Evolutionary conservation across 2,329 filamentous ascomycete genomes (phyloP).

Genomic region (Microascus cirrosus): DNA sequence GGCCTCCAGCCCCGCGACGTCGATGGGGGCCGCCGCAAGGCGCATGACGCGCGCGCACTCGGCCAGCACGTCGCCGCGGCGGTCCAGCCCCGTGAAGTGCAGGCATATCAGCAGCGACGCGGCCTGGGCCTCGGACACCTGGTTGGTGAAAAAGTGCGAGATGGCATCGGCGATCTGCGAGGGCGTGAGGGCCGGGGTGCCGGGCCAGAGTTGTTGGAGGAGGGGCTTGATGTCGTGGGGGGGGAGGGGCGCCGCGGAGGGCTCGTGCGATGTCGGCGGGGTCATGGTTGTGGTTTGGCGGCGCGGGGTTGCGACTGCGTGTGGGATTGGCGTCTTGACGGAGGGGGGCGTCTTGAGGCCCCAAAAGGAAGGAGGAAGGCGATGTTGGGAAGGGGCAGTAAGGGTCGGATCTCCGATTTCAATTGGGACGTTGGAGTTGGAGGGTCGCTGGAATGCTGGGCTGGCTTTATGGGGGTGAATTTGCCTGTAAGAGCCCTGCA

Average conservation of each 20-base stretch:
- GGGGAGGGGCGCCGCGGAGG: slow-evolving; percentile 15
- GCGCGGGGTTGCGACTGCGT: not conserved
- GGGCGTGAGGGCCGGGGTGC: slow-evolving; percentile 47
- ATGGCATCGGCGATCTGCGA: slow-evolving; percentile 84
- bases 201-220: slow-evolving; percentile 61
- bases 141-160: slow-evolving; percentile 82
- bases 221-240: slow-evolving; percentile 56
- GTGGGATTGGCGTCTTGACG: not conserved
- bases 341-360: not conserved
- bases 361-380: too few species aligned
- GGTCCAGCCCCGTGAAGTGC: slow-evolving; percentile 82
- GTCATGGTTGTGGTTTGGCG: not conserved
- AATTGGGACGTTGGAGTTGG: too few species aligned
- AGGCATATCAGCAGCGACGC: slow-evolving; percentile 81
- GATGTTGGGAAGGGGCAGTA: too few species aligned
- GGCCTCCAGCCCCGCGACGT: slow-evolving; percentile 47
- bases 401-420: too few species aligned
- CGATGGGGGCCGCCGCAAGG: slow-evolving; percentile 61
- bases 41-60: slow-evolving; percentile 80
- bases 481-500: too few species aligned
- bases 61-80: slow-evolving; percentile 73
- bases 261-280: not conserved
- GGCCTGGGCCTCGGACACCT: slow-evolving; percentile 77
- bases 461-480: too few species aligned
- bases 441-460: too few species aligned